Conservation (phyloP, 2,329 filamentous ascomycete species). For the Diplodia seriata region DNA sequence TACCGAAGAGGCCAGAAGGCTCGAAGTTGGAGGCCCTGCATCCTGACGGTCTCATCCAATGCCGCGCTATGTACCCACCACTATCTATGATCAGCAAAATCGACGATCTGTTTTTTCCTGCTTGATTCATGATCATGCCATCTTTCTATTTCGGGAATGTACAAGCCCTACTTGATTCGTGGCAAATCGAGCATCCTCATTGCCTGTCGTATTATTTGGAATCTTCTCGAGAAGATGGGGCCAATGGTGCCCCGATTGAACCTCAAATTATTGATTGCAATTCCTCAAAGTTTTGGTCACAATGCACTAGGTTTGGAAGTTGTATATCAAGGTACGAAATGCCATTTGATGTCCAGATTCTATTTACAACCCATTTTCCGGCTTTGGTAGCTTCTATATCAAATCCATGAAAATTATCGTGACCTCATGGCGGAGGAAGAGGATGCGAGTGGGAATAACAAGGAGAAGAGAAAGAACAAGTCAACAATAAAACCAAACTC, state of each 20-base stretch:
- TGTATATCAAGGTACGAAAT: neutral
- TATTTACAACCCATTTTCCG: conserved; percentile 30
- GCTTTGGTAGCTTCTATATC: conserved; percentile 24
- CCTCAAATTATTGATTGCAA: neutral
- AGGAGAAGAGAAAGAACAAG: conserved; percentile 8
- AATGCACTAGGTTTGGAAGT: neutral
- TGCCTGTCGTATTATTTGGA: neutral
- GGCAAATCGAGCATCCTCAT: neutral
- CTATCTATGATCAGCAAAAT: neutral
- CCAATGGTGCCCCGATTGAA: neutral
- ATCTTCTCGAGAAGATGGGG: neutral
- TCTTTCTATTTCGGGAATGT: neutral
- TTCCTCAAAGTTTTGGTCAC: neutral
- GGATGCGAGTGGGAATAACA: conserved; percentile 25
- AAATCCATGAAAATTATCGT: conserved; percentile 17
- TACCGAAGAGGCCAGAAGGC: neutral
- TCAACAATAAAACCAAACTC: conserved; percentile 7
- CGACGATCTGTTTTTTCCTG: neutral
- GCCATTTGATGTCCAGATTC: conserved; percentile 20
- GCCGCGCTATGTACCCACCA: neutral
- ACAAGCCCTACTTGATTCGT: neutral
- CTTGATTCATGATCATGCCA: conserved; percentile 2
- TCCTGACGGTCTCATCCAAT: neutral
- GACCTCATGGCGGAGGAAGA: conserved; percentile 15
- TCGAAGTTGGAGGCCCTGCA: neutral